A percentile compares a stretch with the other conserved stretches of the same genome.
phyloP scores from a whole-genome alignment of 1,284 basidiomycete genomes.

The Agaricales sp. region DNA sequence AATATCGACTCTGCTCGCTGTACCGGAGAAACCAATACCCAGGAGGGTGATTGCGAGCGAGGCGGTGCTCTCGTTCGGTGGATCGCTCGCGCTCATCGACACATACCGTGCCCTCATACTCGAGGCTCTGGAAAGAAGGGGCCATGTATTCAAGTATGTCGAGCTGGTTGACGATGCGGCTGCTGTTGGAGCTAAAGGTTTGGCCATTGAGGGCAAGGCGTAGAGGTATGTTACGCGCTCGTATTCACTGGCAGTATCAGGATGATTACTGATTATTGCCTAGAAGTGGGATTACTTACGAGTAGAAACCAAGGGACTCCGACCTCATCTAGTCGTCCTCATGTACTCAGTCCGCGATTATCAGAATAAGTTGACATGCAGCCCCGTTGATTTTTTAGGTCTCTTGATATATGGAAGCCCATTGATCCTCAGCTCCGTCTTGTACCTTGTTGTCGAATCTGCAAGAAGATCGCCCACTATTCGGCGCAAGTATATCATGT shows the following conservation, averaged over 20 bases:
- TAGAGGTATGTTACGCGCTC: neutral
- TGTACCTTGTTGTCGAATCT: no score
- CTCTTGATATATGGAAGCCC: no score
- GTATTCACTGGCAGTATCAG: neutral
- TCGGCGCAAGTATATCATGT: no score
- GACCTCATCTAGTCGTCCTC: neutral
- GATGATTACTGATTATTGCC: neutral
- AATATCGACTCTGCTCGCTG: constrained; percentile 42
- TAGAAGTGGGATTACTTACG: neutral
- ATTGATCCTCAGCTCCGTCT: no score
- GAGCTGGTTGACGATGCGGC: constrained; percentile 61
- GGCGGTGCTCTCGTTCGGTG: constrained; percentile 61
- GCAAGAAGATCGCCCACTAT: no score
- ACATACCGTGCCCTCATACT: constrained; percentile 51
- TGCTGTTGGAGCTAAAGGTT: constrained; percentile 45
- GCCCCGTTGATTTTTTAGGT: no score
- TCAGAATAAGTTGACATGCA: neutral
- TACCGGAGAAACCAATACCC: constrained; percentile 21
- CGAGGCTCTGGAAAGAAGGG: constrained; percentile 41
- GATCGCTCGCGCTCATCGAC: constrained; percentile 54
- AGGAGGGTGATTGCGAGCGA: constrained; percentile 40
- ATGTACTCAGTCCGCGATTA: neutral
- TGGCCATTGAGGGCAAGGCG: constrained; percentile 20
- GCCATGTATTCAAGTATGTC: constrained; percentile 52
- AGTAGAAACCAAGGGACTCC: neutral